phyloP scores from a whole-genome alignment of 768 basidiomycete genomes.

The Xerocomus potaroensis region DNA sequence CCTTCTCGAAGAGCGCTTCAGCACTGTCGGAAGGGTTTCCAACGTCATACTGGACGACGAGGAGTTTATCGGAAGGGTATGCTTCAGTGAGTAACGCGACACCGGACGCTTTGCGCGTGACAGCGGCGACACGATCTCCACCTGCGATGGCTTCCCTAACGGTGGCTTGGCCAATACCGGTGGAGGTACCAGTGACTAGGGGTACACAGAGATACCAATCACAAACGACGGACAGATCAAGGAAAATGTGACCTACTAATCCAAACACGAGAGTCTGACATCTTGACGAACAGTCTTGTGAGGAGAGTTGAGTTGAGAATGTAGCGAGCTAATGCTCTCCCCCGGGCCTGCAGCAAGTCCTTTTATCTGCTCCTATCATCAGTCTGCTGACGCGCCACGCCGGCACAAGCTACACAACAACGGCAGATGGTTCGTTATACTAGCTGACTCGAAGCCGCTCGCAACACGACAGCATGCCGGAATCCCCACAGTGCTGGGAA shows the following conservation, averaged over 20 bases:
- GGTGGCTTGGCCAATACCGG: slow-evolving; percentile 36
- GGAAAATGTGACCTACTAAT: slow-evolving; percentile 9
- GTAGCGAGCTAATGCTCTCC: neutral
- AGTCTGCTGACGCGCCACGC: too few relatives aligned
- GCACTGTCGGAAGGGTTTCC: slow-evolving; percentile 16
- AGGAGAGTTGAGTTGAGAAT: neutral
- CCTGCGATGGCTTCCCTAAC: slow-evolving; percentile 23
- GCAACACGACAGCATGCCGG: too few relatives aligned
- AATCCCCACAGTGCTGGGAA: too few relatives aligned
- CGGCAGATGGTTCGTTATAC: too few relatives aligned
- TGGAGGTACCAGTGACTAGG: slow-evolving; percentile 39
- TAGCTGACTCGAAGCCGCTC: too few relatives aligned
- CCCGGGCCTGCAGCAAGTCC: neutral
- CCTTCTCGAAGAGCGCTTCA: slow-evolving; percentile 17
- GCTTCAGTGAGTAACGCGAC: slow-evolving; percentile 13
- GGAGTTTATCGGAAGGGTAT: slow-evolving; percentile 19
- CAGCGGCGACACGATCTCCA: slow-evolving; percentile 28
- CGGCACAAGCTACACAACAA: too few relatives aligned
- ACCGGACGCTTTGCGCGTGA: slow-evolving; percentile 24
- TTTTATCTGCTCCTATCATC: slow-evolving; percentile 10
- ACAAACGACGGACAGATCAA: slow-evolving; percentile 1
- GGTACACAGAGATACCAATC: neutral
- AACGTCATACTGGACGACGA: slow-evolving; percentile 31
- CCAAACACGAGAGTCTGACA: slow-evolving; percentile 27
- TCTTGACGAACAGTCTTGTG: slow-evolving; percentile 8